Evolutionary conservation across 2,329 filamentous ascomycete species (phyloP).

Genomic region (Dactylellina haptotyla): DNA sequence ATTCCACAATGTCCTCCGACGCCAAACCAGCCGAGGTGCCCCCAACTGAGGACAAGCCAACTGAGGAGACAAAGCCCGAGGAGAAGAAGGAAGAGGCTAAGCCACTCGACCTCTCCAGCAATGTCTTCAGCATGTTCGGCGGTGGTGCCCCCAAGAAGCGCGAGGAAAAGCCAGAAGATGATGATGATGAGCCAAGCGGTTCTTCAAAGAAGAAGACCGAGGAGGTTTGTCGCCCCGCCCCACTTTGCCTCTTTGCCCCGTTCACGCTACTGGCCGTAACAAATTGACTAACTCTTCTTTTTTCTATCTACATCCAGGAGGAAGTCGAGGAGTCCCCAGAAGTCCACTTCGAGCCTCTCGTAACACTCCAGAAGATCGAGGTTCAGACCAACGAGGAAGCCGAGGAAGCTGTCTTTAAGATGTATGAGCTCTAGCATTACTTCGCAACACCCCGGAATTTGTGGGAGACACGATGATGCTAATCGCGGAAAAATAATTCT

Average conservation of each 20-base stretch:
- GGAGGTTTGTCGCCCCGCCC: slow-evolving; percentile 61
- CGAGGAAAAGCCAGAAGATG: slow-evolving; percentile 83
- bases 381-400: slow-evolving; percentile 98
- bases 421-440: slow-evolving; percentile 64
- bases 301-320: slow-evolving; percentile 64
- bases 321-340: slow-evolving; percentile 87
- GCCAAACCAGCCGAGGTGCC: slow-evolving; percentile 55
- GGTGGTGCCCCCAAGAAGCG: slow-evolving; percentile 97
- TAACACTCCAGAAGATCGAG: slow-evolving; percentile 95
- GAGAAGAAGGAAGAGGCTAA: slow-evolving; percentile 45
- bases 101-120: slow-evolving; percentile 46
- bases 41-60: slow-evolving; percentile 7
- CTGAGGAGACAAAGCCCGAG: slow-evolving; percentile 53
- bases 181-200: slow-evolving; percentile 67
- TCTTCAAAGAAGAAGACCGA: slow-evolving; percentile 65
- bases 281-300: background rate
- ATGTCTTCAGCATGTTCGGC: slow-evolving; percentile 97
- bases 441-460: background rate
- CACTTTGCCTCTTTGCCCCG: background rate
- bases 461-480: too few relatives aligned
- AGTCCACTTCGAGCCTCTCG: slow-evolving; percentile 96
- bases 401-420: slow-evolving; percentile 98
- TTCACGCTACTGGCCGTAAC: too few relatives aligned
- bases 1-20: slow-evolving; percentile 49
- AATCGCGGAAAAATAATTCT: slow-evolving; percentile 10